Percentiles rank a stretch among this genome's conserved stretches.
Evolutionary conservation across 306 rosid species (phyloP).

Genomic region (Dryas alaskensis): DNA sequence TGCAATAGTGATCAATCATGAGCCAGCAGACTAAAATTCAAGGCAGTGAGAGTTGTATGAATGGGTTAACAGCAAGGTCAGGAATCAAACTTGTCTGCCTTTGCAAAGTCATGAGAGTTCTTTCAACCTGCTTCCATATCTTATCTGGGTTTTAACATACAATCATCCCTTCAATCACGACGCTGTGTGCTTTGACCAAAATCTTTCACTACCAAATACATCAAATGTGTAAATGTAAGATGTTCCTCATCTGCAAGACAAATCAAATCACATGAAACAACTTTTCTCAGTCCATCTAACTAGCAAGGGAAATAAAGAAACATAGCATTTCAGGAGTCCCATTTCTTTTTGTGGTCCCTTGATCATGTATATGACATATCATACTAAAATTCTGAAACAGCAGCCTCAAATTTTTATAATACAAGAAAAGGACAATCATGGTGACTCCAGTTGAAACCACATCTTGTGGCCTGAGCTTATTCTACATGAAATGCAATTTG

Average conservation of each 20-base stretch:
- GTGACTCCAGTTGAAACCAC: constrained; percentile 10
- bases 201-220: constrained; percentile 6
- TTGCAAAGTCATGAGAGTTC: background rate
- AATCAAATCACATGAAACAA: constrained; percentile 5
- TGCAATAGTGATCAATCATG: constrained; percentile 13
- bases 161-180: constrained; percentile 4
- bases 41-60: background rate
- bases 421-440: background rate
- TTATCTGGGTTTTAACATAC: background rate
- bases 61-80: background rate
- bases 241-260: constrained; percentile 16
- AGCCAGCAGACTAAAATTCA: constrained; percentile 6
- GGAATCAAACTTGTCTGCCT: constrained; percentile 9
- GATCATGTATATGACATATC: background rate
- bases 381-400: background rate
- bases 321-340: background rate
- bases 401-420: constrained; percentile 5
- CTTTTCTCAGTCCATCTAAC: background rate
- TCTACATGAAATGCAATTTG: background rate
- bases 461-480: background rate
- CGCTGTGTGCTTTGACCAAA: background rate
- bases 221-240: constrained; percentile 8
- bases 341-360: background rate
- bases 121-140: background rate
- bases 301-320: background rate